Base-by-base conservation (phyloP, 2,329 filamentous ascomycete species). In the Cryphonectria nitschkei region DNA sequence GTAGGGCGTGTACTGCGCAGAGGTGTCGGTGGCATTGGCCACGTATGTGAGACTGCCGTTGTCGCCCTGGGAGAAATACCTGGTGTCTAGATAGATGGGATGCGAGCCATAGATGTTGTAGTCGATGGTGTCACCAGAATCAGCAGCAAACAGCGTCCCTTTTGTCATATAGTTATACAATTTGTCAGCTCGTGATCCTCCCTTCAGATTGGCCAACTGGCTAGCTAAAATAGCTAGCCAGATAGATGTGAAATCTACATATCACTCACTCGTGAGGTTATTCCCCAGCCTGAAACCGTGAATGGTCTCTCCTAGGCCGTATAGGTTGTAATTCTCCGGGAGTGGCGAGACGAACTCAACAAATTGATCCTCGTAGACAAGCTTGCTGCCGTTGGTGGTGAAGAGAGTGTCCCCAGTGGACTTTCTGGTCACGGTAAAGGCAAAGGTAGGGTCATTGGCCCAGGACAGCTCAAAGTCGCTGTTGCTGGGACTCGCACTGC, bases 331-430 rank as follows among this genome's bases (percentile, higher is more conserved):
- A 65, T 92, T 86, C 71, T 91, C 85, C 0, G 92, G 92, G 19
- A 94, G 78, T 37, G 84, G 78, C 26, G 89, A 90, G 6, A 85
- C 85, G 74, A 95, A 91, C 75, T 94, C 92, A 58, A 94, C 87
- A 78, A 93, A 95, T 75, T 95, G 92, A 74, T 94, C 87, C 76
- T 94, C 91, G 75, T 89, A 95, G 0, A 95, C 88, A 19, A 95
- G 80, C 14, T 88, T 85, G 2, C 84, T 88, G 5, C 89, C 89
- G 26, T 83, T 80, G 0, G 92, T 94, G 14, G 87, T 86, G 77
- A 94, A 94, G 0, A 95, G 80, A 0, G 89, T 84, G 76, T 94
- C 91, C 0, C 87, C 85, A 8, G 84, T 90, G 64, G 83, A 84
- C 74, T 84, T 86, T 41, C 89, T 87, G 62, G 81, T 84, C 11